A percentile compares a stretch with the other conserved stretches of the same genome.
Evolutionary conservation across 805 yeast genomes (phyloP).

Genomic region (Candida adriatica): DNA sequence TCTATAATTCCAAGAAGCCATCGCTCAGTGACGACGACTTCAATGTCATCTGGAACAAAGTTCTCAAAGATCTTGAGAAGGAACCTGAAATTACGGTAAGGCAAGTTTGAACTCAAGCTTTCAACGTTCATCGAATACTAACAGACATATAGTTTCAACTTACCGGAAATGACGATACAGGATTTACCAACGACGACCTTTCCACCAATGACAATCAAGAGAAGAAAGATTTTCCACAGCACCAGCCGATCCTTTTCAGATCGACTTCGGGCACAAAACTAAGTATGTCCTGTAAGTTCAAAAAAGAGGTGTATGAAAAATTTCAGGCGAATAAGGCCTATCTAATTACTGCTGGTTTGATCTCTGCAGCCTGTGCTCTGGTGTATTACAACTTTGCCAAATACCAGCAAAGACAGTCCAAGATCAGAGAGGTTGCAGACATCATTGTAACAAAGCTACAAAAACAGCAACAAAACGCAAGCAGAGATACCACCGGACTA

Average conservation of each 20-base stretch:
- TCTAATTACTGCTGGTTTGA: constrained; percentile 8
- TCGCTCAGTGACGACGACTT: constrained; percentile 48
- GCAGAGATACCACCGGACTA: constrained; percentile 27
- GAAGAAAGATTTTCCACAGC: constrained; percentile 31
- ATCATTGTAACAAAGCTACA: constrained; percentile 46
- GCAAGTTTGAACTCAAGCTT: constrained; percentile 61
- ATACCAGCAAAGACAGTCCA: constrained; percentile 31
- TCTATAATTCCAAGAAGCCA: constrained; percentile 30
- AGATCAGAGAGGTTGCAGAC: constrained; percentile 38
- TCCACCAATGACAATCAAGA: constrained; percentile 32
- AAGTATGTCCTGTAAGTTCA: constrained; percentile 48
- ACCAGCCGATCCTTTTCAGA: constrained; percentile 45
- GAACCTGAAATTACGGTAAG: constrained; percentile 73
- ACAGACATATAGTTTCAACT: constrained; percentile 18
- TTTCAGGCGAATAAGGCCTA: constrained; percentile 22
- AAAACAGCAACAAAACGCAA: constrained; percentile 33
- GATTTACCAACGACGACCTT: constrained; percentile 31
- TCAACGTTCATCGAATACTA: constrained; percentile 19
- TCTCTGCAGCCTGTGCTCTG: constrained; percentile 7
- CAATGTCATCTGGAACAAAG: constrained; percentile 66
- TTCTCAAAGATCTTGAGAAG: constrained; percentile 50
- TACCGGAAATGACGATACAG: constrained; percentile 33
- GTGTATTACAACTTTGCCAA: constrained; percentile 30
- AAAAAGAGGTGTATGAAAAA: constrained; percentile 40
- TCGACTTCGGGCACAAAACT: constrained; percentile 64